A percentile compares a stretch with the other conserved stretches of the same genome.
phyloP scores from a whole-genome alignment of 192 early-diverging fungal genomes.

The Umbelopsis ramanniana region DNA sequence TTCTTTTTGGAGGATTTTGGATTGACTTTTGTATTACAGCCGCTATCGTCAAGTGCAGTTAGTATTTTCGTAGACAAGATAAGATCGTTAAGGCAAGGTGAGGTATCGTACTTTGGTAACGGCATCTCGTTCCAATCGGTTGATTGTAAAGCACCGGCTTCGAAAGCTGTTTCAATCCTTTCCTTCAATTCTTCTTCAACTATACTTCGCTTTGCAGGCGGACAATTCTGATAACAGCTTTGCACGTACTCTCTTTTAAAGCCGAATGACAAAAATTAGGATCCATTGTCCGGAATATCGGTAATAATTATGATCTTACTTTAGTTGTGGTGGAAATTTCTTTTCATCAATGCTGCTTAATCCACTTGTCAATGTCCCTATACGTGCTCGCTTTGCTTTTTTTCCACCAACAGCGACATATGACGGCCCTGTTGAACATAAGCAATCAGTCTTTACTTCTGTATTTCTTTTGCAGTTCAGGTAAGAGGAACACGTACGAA shows the following conservation, averaged over 20 bases:
- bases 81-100: background rate
- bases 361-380: background rate
- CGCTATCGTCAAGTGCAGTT: background rate
- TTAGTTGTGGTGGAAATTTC: conserved; percentile 10
- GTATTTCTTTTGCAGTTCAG: background rate
- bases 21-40: conserved; percentile 20
- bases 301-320: background rate
- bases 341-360: background rate
- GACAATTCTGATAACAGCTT: conserved; percentile 22
- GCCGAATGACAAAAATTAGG: background rate
- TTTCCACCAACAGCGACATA: background rate
- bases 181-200: conserved; percentile 58
- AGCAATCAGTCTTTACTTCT: background rate
- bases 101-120: conserved; percentile 59
- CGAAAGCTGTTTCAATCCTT: conserved; percentile 52
- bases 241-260: background rate
- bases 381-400: background rate
- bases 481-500: background rate
- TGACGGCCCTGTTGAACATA: background rate
- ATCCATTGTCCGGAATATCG: background rate
- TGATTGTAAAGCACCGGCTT: conserved; percentile 49
- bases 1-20: background rate
- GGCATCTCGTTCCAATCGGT: conserved; percentile 77
- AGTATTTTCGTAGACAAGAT: conserved; percentile 4
- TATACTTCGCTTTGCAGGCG: conserved; percentile 39